Evolutionary conservation across 2,329 filamentous ascomycete genomes (phyloP).

Genomic region (Neocatenulostroma microsporum): DNA sequence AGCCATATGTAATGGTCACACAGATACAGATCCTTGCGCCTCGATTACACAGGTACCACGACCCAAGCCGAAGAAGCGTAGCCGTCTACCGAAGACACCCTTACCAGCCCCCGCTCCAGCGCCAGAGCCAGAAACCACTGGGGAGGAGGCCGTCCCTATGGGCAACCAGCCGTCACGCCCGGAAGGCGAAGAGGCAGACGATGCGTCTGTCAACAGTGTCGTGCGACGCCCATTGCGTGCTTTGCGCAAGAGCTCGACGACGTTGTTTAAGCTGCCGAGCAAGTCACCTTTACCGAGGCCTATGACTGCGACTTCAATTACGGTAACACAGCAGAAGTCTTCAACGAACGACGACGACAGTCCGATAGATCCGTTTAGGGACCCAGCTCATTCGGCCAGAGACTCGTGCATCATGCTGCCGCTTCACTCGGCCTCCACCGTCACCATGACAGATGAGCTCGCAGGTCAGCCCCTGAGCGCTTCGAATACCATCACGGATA

Average conservation of each 20-base stretch:
- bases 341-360: slow-evolving; percentile 10
- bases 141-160: slow-evolving; percentile 16
- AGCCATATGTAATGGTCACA: slow-evolving; percentile 18
- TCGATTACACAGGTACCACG: slow-evolving; percentile 16
- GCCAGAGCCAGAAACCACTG: slow-evolving; percentile 5
- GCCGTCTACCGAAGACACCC: too few relatives aligned
- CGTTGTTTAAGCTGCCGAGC: slow-evolving; percentile 25
- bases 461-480: slow-evolving; percentile 19
- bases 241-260: slow-evolving; percentile 24
- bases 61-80: too few relatives aligned
- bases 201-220: slow-evolving; percentile 18
- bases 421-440: slow-evolving; percentile 18
- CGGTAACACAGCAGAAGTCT: slow-evolving; percentile 11
- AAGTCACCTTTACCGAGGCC: slow-evolving; percentile 13
- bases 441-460: slow-evolving; percentile 18
- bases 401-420: slow-evolving; percentile 12
- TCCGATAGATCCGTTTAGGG: slow-evolving; percentile 14
- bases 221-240: slow-evolving; percentile 17
- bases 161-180: slow-evolving; percentile 24
- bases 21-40: slow-evolving; percentile 10
- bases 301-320: slow-evolving; percentile 11
- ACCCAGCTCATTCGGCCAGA: slow-evolving; percentile 14
- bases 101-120: too few relatives aligned
- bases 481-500: slow-evolving; percentile 21
- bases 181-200: slow-evolving; percentile 16